phyloP scores from a whole-genome alignment of 2,329 filamentous ascomycete species.

The Cladosporium colombiae region DNA sequence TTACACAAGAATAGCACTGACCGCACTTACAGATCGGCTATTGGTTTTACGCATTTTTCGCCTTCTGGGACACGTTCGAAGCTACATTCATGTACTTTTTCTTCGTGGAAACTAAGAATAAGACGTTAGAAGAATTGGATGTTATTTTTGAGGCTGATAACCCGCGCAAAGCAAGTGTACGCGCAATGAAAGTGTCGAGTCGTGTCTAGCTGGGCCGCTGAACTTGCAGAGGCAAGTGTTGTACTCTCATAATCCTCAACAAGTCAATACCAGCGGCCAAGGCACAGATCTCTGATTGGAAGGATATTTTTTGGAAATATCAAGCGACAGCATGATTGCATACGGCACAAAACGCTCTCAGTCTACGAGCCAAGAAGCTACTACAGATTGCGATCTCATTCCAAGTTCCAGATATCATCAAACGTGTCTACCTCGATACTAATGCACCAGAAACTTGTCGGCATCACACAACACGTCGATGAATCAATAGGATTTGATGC shows the following conservation, averaged over 20 bases:
- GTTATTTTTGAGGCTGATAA: conserved; percentile 35
- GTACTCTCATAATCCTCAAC: not conserved
- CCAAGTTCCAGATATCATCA: not conserved
- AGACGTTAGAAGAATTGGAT: conserved; percentile 36
- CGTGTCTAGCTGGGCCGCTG: not conserved
- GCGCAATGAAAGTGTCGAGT: not conserved
- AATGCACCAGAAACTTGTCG: not conserved
- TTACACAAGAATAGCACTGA: not conserved
- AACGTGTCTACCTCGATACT: not conserved
- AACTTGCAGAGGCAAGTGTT: not conserved
- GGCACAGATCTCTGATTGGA: not conserved
- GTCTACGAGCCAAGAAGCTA: no score
- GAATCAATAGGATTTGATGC: no score
- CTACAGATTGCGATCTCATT: no score
- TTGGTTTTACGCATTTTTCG: conserved; percentile 19
- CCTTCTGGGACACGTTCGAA: conserved; percentile 31
- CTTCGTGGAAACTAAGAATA: conserved; percentile 36
- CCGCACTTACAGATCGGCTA: conserved; percentile 12
- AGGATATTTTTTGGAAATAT: no score
- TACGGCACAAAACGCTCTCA: no score
- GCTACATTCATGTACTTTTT: conserved; percentile 30
- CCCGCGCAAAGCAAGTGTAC: not conserved
- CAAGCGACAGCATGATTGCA: no score
- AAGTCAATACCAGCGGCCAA: not conserved
- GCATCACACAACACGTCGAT: no score